Evolutionary conservation across 2,329 filamentous ascomycete genomes (phyloP), one percentile per base, ranked within the genome.

Genomic region (Trichoderma asperellum): DNA sequence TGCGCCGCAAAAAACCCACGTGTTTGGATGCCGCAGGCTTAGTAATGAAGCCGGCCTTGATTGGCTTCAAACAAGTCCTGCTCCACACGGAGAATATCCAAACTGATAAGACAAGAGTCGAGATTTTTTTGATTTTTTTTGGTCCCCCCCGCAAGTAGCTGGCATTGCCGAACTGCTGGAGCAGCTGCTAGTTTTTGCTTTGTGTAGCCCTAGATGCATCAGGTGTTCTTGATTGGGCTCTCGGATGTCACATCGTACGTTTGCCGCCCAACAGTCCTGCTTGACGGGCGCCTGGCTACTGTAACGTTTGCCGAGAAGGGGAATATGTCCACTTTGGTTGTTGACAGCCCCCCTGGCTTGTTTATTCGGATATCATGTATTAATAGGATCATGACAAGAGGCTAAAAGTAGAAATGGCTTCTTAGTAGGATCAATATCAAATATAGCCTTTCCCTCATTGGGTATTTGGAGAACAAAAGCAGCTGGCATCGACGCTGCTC

Each of bases 1-100:
- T 57, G 56, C 62, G 62, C 53, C 62, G 62, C 62, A 57, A 52
- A 53, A 47, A 43, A 40, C 49, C 62, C 62, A 66, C 62, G 62
- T 66, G 62, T 37, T 49, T 61, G 58, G 37, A 60, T 47, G 24
- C 47, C 47, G 18, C 32, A 27, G 12, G 47, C 47, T 49, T 49
- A 56, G 49, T 55, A 65, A 56, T 65, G 29, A 14, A 5, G 18
- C 18, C 12, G 0, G 14, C 7, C 18, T 2, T 47, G 18, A 65
- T 65, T 65, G 62, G 62, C 32, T 11, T n/a, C 0, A 12, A 1
- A 11, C 32, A 32, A 32, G 5, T 32, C 5, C 5, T 8, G 4
- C 2, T n/a, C 18, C 40, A n/a, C 40, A n/a, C 6, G 40, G 40
- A 43, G 37, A 49, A 21, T 49, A 47, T 5, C 2, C 6, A 12